phyloP scores from a whole-genome alignment of 78 protist genomes.

The Trichosphaerium sp. region DNA sequence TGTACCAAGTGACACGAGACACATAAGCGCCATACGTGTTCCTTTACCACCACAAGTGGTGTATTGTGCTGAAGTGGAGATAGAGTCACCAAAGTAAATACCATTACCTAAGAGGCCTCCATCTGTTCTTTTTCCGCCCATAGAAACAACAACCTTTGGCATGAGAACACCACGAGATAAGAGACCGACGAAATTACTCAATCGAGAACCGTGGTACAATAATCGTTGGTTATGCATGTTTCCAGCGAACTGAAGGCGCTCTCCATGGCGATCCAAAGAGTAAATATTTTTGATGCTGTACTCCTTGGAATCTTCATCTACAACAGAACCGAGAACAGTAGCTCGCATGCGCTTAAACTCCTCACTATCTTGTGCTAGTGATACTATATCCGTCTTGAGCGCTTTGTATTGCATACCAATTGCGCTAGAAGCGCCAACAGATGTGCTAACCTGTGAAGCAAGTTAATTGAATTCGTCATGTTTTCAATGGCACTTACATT shows the following conservation, averaged over 20 bases:
- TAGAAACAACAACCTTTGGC: slow-evolving; percentile 20
- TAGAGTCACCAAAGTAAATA: slow-evolving; percentile 34
- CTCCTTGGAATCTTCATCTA: no score
- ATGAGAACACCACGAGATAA: slow-evolving; percentile 47
- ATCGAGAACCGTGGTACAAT: slow-evolving; percentile 38
- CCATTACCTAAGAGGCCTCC: slow-evolving; percentile 55
- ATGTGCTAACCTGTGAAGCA: not conserved
- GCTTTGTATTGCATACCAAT: slow-evolving; percentile 20
- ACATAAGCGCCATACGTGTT: not conserved
- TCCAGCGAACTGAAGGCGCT: not conserved
- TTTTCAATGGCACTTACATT: not conserved
- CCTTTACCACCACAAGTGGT: not conserved
- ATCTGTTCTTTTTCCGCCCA: slow-evolving; percentile 40
- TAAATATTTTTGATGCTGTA: not conserved
- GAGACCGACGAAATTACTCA: slow-evolving; percentile 37
- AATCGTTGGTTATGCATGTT: not conserved
- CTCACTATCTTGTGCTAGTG: not conserved
- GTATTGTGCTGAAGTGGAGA: slow-evolving; percentile 12
- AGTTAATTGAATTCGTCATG: not conserved
- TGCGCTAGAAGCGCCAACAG: not conserved
- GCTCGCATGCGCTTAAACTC: not conserved
- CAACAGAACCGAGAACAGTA: not conserved
- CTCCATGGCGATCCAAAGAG: not conserved
- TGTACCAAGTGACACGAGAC: slow-evolving; percentile 29
- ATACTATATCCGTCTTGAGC: not conserved